A percentile compares a stretch with the other conserved stretches of the same genome.
phyloP scores from a whole-genome alignment of 805 yeast species.

The Priceomyces castillae region DNA sequence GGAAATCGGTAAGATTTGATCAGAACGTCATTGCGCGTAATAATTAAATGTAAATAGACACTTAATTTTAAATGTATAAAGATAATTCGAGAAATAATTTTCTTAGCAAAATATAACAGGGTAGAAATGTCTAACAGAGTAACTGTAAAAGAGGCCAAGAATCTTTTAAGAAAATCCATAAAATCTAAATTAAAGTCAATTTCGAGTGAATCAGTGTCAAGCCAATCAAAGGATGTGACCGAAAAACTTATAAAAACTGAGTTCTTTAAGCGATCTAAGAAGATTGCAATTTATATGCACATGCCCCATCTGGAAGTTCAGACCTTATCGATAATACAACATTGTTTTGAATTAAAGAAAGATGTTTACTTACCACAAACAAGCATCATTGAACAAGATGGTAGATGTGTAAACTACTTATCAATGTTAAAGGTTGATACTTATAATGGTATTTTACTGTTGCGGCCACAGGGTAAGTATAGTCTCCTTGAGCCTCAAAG shows the following conservation, averaged over 20 bases:
- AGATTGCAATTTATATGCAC: slow-evolving; percentile 69
- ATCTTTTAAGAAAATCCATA: slow-evolving; percentile 22
- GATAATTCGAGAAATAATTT: not conserved
- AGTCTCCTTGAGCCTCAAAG: slow-evolving; percentile 62
- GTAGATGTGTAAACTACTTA: slow-evolving; percentile 41
- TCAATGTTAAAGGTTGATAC: slow-evolving; percentile 53
- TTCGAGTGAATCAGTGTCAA: slow-evolving; percentile 11
- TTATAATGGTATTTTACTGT: slow-evolving; percentile 37
- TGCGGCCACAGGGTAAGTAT: slow-evolving; percentile 69
- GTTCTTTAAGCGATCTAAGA: slow-evolving; percentile 43
- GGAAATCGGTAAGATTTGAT: slow-evolving; percentile 66
- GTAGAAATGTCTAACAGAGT: slow-evolving; percentile 1
- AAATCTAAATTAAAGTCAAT: slow-evolving; percentile 19
- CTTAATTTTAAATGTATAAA: not conserved
- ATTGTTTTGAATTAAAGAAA: slow-evolving; percentile 51
- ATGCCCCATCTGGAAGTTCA: slow-evolving; percentile 72
- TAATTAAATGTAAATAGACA: slow-evolving; percentile 5
- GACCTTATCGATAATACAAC: slow-evolving; percentile 52
- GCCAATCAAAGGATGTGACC: slow-evolving; percentile 26
- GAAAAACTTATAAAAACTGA: slow-evolving; percentile 20
- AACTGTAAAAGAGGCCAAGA: slow-evolving; percentile 19
- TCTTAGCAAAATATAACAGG: not conserved
- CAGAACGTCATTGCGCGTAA: slow-evolving; percentile 54
- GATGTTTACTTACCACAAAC: slow-evolving; percentile 60
- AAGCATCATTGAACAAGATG: slow-evolving; percentile 23